Percentiles rank a stretch among this genome's conserved stretches.
Conservation (phyloP, 208 protist genomes). For the Trichomonas vaginalis region DNA sequence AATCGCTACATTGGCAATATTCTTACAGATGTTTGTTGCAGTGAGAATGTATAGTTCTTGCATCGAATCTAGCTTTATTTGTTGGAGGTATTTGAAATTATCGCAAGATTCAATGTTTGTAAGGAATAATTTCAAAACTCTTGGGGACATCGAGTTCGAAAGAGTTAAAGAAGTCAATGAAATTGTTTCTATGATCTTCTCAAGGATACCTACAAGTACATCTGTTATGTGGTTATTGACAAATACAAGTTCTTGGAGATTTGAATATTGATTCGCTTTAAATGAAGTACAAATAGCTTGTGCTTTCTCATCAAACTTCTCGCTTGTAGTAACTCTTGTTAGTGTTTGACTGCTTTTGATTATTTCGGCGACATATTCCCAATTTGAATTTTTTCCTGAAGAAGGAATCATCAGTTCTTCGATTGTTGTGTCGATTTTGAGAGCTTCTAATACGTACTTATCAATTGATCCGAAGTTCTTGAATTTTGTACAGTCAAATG, state of each 20-base stretch:
- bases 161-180: neutral
- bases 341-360: neutral
- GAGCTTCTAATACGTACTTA: neutral
- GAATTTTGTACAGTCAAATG: neutral
- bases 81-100: neutral
- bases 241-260: neutral
- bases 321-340: neutral
- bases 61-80: neutral
- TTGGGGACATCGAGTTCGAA: neutral
- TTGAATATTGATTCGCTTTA: neutral
- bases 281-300: neutral
- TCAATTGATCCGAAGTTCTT: neutral
- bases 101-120: neutral
- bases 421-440: neutral
- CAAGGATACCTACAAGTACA: neutral
- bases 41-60: neutral
- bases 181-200: neutral
- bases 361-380: neutral
- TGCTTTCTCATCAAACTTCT: neutral
- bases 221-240: neutral
- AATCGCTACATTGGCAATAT: neutral
- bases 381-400: neutral
- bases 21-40: neutral
- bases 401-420: neutral
- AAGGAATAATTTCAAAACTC: neutral